A percentile compares a stretch with the other conserved stretches of the same genome.
Evolutionary conservation across 2,329 filamentous ascomycete species (phyloP).

Genomic region (Cladosporium sp.): DNA sequence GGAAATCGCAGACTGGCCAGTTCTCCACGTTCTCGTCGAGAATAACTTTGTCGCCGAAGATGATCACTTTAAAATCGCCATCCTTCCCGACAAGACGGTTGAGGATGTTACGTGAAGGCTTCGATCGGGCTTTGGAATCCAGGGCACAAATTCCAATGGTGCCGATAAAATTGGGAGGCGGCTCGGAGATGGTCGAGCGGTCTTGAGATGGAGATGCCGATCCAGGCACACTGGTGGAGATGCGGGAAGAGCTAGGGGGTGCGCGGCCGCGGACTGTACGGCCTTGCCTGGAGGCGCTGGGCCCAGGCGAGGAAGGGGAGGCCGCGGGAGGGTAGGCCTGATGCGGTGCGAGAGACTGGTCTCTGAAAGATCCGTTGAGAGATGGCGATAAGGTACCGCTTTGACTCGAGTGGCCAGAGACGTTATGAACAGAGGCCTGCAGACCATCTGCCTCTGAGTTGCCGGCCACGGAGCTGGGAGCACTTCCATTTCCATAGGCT

Average conservation of each 20-base stretch:
- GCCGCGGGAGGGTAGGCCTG: conserved; percentile 35
- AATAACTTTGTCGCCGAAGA: conserved; percentile 98
- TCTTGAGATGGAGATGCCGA: conserved; percentile 78
- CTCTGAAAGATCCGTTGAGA: conserved; percentile 16
- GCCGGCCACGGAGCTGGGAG: conserved; percentile 40
- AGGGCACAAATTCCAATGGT: conserved; percentile 91
- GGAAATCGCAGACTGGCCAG: conserved; percentile 92
- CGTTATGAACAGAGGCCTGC: conserved; percentile 42
- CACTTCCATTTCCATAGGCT: conserved; percentile 40
- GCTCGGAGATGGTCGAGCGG: conserved; percentile 53
- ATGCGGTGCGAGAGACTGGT: conserved; percentile 2
- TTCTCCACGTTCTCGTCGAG: conserved; percentile 95
- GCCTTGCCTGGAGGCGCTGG: conserved; percentile 18
- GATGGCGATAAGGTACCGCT: conserved; percentile 41
- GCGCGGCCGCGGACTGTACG: conserved; percentile 38
- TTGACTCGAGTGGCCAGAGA: conserved; percentile 42
- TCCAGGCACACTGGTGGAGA: conserved; percentile 78
- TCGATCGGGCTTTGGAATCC: conserved; percentile 93
- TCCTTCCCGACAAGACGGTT: conserved; percentile 89
- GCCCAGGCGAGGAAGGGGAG: conserved; percentile 54
- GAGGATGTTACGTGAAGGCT: conserved; percentile 92
- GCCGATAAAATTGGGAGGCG: conserved; percentile 53
- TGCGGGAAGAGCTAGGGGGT: conserved; percentile 61
- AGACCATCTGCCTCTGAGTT: conserved; percentile 42
- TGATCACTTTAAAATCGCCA: conserved; percentile 90